Percentiles rank a stretch among this genome's conserved stretches.
These are phyloP conservation scores for Guadua angustifolia DNA, from an alignment of 176 grass and related monocot species.

Conservation along the genomic window DNA sequence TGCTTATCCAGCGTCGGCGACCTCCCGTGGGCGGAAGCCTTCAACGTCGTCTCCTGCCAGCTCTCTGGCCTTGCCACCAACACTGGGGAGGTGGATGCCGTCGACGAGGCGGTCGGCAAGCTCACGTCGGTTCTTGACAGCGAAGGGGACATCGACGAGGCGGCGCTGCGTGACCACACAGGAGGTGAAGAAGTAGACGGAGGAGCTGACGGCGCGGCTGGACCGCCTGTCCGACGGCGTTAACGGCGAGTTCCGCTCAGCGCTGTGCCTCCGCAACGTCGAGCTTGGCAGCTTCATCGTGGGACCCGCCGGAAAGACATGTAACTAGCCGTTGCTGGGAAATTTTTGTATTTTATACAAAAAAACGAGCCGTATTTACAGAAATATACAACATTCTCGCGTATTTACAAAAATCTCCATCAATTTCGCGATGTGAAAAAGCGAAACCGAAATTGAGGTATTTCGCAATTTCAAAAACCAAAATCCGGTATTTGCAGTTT, in stretches of 20 bases:
- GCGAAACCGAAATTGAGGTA: no score
- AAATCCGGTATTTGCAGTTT: no score
- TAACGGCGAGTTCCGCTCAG: slow-evolving; percentile 67
- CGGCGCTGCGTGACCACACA: slow-evolving; percentile 28
- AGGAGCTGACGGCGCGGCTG: slow-evolving; percentile 58
- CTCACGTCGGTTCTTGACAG: slow-evolving; percentile 37
- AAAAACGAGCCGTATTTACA: no score
- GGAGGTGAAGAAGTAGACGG: slow-evolving; percentile 59
- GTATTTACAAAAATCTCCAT: no score
- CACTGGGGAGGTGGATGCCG: slow-evolving; percentile 42
- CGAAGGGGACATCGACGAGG: slow-evolving; percentile 1
- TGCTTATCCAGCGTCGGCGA: no score
- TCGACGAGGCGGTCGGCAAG: slow-evolving; percentile 51
- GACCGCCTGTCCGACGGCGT: slow-evolving; percentile 61
- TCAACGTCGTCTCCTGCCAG: slow-evolving; percentile 57
- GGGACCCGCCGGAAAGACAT: slow-evolving; percentile 36
- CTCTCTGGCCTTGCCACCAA: slow-evolving; percentile 23
- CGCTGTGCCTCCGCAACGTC: slow-evolving; percentile 62
- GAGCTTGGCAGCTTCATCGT: slow-evolving; percentile 54
- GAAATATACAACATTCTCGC: no score
- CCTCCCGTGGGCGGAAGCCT: no score
- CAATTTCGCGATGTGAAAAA: no score
- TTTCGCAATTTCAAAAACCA: no score
- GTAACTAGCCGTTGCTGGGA: slow-evolving; percentile 42
- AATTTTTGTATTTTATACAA: no score